Evolutionary conservation across 768 basidiomycete species (phyloP).

Genomic region (Leucosporidium scottii): DNA sequence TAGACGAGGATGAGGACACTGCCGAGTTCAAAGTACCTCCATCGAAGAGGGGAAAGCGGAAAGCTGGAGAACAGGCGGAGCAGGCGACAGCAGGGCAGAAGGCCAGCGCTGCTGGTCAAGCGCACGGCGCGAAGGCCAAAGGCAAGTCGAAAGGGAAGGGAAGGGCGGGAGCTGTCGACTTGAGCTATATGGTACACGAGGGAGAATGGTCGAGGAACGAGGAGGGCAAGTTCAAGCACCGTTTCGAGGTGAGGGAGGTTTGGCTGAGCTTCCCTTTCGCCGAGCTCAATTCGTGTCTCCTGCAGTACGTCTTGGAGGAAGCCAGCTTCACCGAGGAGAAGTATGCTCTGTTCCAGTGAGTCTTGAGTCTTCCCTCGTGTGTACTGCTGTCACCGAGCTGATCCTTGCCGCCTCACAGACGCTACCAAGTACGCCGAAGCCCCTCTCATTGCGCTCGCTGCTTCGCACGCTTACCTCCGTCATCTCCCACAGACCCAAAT

Average conservation of each 20-base stretch:
- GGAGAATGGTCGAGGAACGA: conserved; percentile 6
- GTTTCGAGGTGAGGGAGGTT: conserved; percentile 45
- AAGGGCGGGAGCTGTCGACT: conserved; percentile 19
- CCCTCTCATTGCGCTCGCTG: neutral
- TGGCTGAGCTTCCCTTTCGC: conserved; percentile 48
- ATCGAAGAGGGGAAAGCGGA: neutral
- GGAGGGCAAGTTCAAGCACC: conserved; percentile 20
- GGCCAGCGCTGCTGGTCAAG: neutral
- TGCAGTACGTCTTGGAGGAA: conserved; percentile 52
- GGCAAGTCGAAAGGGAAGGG: conserved; percentile 35
- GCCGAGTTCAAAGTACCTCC: neutral
- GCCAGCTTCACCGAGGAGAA: conserved; percentile 75
- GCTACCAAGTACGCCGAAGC: no score
- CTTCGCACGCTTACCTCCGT: neutral
- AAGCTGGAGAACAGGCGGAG: neutral
- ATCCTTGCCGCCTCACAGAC: no score
- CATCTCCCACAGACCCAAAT: conserved; percentile 46
- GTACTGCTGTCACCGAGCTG: no score
- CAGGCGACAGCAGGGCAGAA: neutral
- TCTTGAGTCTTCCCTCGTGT: no score
- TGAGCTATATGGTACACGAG: conserved; percentile 9
- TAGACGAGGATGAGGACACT: neutral
- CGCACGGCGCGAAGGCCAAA: conserved; percentile 25
- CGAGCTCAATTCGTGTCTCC: conserved; percentile 18
- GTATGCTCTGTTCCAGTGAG: conserved; percentile 57